Base-by-base conservation (phyloP, 1,284 basidiomycete genomes). In the Cryptococcus jaspeensis region DNA sequence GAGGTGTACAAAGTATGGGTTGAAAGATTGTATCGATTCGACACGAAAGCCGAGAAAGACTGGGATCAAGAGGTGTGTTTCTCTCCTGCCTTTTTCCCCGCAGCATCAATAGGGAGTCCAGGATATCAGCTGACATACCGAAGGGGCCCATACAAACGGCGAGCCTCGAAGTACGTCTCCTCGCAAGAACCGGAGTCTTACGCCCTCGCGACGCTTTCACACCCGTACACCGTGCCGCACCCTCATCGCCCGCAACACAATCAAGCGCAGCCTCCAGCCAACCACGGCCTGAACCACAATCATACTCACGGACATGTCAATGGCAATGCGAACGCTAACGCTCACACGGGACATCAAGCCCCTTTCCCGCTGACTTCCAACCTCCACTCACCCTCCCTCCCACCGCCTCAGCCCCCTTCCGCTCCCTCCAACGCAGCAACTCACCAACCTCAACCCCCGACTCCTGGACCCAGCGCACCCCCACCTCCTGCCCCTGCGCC, bases 21-120 rank as follows among this genome's bases (percentile, higher is more conserved):
- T 72, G 39, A 45, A 45, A 12, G 70, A 73, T 45, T 75, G 73
- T 51, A 44, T 70, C 12, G 71, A 75, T 44, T 72, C 70, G 22
- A 65, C 63, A n/a, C 59, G 73, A 3, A 73, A 73, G 47, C 68
- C 70, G 0, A 57, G 73, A 5, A 72, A 73, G 56, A 70, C 64
- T 36, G 73, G 73, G 16, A 51, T 72, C 49, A 75, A 75, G 58
- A 59, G 73, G 72, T 70, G 39, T 58, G 67, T 61, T 12, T 6
- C 12, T 48, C n/a, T 7, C 3, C 3, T 32, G 5, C 28, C 9
- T 32, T 32, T 32, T 5, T 4, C 28, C 28, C 28, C 28, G 28
- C 28, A 32, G 28, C 28, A 32, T 4, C 5, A 32, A 32, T n/a
- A 32, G 9, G 28, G 9, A 32, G 9, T 9, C 5, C 28, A 32